Percentiles rank a stretch among this genome's conserved stretches.
phyloP scores from a whole-genome alignment of 441 rosid species.

The Melastoma candidum region DNA sequence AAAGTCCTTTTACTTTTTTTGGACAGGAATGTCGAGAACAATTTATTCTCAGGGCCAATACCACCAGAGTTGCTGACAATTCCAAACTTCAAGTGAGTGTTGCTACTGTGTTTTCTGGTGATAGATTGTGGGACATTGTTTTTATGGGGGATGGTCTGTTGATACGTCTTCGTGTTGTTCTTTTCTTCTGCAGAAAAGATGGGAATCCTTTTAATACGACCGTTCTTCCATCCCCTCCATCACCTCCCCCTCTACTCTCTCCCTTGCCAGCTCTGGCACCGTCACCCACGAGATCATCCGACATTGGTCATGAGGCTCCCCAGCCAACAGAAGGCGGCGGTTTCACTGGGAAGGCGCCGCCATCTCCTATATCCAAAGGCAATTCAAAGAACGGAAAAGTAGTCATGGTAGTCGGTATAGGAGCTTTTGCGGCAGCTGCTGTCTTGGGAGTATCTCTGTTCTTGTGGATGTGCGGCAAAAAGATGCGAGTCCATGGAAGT shows the following conservation, averaged over 20 bases:
- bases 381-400: slow-evolving; percentile 32
- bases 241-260: slow-evolving; percentile 27
- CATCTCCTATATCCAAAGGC: slow-evolving; percentile 28
- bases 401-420: slow-evolving; percentile 33
- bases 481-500: slow-evolving; percentile 19
- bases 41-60: slow-evolving; percentile 84
- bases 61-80: slow-evolving; percentile 51
- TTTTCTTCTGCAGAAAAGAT: slow-evolving; percentile 50
- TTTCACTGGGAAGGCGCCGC: slow-evolving; percentile 30
- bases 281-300: slow-evolving; percentile 6
- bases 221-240: slow-evolving; percentile 41
- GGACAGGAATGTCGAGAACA: slow-evolving; percentile 69
- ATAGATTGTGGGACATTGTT: too few relatives aligned
- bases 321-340: slow-evolving; percentile 26
- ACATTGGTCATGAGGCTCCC: slow-evolving; percentile 16
- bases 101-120: too few relatives aligned
- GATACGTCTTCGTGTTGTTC: too few relatives aligned
- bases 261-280: slow-evolving; percentile 42
- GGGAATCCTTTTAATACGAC: slow-evolving; percentile 90
- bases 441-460: slow-evolving; percentile 34
- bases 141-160: too few relatives aligned
- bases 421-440: slow-evolving; percentile 25
- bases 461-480: slow-evolving; percentile 34
- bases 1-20: slow-evolving; percentile 11
- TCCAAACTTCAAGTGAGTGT: slow-evolving; percentile 67